Evolutionary conservation across 2,329 filamentous ascomycete genomes (phyloP).

Genomic region (Huntiella abstrusa): DNA sequence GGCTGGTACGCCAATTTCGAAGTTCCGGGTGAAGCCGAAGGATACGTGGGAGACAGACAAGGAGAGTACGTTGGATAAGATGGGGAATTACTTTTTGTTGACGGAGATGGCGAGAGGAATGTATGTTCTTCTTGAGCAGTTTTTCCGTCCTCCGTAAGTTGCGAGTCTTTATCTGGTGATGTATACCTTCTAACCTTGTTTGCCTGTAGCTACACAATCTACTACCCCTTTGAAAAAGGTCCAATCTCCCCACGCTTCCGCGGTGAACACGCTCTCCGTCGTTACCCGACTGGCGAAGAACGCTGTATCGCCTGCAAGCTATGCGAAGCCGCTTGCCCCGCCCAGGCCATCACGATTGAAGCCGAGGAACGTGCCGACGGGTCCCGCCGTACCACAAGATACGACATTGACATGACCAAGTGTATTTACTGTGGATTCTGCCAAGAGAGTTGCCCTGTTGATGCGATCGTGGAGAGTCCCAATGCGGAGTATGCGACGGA

Average conservation of each 20-base stretch:
- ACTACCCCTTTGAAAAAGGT: conserved; percentile 97
- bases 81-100: conserved; percentile 88
- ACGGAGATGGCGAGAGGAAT: conserved; percentile 93
- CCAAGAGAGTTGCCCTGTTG: conserved; percentile 96
- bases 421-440: conserved; percentile 99
- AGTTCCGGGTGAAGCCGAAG: conserved; percentile 58
- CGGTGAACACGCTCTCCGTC: conserved; percentile 87
- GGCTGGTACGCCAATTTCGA: conserved; percentile 56
- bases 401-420: conserved; percentile 99
- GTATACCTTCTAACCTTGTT: conserved; percentile 4
- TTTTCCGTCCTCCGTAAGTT: conserved; percentile 90
- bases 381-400: conserved; percentile 83
- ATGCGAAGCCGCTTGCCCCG: conserved; percentile 93
- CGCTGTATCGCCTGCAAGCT: conserved; percentile 99
- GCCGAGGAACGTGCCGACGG: conserved; percentile 95
- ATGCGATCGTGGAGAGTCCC: conserved; percentile 57
- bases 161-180: not conserved
- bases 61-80: conserved; percentile 61
- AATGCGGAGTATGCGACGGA: conserved; percentile 46
- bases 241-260: conserved; percentile 96
- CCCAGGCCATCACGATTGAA: conserved; percentile 96
- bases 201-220: conserved; percentile 74
- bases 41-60: conserved; percentile 64
- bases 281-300: conserved; percentile 95
- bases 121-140: conserved; percentile 96